Conservation (phyloP, 306 rosid species). For the Oemleria cerasiformis region DNA sequence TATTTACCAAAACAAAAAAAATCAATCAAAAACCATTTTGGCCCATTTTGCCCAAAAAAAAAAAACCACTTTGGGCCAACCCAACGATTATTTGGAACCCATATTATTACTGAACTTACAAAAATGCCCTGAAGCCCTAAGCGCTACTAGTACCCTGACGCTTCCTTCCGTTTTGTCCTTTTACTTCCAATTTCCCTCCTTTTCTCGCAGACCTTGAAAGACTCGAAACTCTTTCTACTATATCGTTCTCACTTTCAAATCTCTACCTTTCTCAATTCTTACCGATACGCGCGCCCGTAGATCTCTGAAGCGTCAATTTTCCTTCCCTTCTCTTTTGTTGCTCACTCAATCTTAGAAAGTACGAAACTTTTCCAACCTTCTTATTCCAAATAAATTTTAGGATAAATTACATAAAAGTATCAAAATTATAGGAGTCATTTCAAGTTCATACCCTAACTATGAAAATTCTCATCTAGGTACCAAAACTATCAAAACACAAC, state of each 20-base stretch:
- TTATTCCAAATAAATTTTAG: neutral
- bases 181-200: no score
- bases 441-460: no score
- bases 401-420: no score
- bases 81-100: no score
- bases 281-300: neutral
- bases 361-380: neutral
- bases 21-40: no score
- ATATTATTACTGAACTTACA: neutral
- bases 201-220: neutral
- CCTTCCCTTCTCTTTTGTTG: neutral
- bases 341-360: neutral
- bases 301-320: neutral
- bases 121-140: neutral
- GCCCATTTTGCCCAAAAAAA: no score
- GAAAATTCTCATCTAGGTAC: no score
- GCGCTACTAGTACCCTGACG: neutral
- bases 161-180: neutral
- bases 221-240: neutral
- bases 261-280: neutral
- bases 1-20: no score
- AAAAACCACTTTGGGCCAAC: no score
- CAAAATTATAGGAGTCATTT: no score
- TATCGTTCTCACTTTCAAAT: neutral
- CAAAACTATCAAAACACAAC: no score